Base-by-base conservation (phyloP, 345 rosid genomes). In the Toxicodendron radicans region DNA sequence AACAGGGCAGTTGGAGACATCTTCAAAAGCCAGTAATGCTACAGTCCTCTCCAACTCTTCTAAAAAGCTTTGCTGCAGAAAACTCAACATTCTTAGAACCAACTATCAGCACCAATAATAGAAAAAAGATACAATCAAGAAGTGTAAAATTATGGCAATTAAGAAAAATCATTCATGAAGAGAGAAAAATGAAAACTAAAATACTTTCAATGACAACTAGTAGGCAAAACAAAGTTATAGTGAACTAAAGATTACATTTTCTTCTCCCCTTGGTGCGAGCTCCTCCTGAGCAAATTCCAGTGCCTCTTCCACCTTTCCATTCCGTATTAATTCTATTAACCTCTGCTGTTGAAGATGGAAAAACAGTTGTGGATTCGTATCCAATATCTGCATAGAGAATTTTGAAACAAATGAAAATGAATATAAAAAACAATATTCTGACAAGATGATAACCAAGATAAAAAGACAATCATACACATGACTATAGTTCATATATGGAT, bases 301-400 rank as follows among this genome's bases (percentile, higher is more conserved):
- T 68, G 99, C 98, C 83, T 93, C 99, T 57, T 90, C 95, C 62
- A 95, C 82, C 76, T 80, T 96, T 53, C 99, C 97, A 76, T 91
- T 88, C 23, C 99, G 89, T 81, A 96, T 96, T 6, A 96, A 80
- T 81, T 96, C 99, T 76, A 96, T 96, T 84, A 96, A 81, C 79
- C 94, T 91, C 76, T 96, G 99, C 76, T 96, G 99, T 80, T 96
- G 99, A 65, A 96, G 99, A 81, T 96, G 99, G 84, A 96, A 96
- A 85, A 90, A 96, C 48, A 96, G 88, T 83, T 90, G 98, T 0
- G 97, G 98, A 76, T 96, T 93, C 38, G 95, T 93, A 78, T 96
- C 97, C 80, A 91, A 66, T 71, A 95, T 90, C 99, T 89, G 89
- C 84, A 75, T 67, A 46, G 33, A 63, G 45, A 67, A 70, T 52